phyloP scores from a whole-genome alignment of 192 early-diverging fungal species.

The Coemansia sp. region DNA sequence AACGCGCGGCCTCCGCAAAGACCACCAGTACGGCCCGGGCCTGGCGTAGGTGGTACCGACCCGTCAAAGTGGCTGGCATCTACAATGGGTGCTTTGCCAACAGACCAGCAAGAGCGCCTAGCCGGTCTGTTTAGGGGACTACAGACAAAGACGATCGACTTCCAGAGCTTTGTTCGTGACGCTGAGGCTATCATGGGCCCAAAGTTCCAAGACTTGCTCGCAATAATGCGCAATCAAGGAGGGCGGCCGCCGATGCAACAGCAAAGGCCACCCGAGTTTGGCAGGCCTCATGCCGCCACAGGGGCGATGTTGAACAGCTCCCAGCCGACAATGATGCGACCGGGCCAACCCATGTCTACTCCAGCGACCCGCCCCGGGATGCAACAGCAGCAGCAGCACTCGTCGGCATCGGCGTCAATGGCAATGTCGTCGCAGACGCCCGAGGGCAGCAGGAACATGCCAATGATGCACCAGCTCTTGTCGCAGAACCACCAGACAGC shows the following conservation, averaged over 20 bases:
- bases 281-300: not conserved
- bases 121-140: conserved; percentile 44
- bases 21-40: conserved; percentile 21
- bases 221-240: conserved; percentile 41
- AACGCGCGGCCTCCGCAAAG: conserved; percentile 14
- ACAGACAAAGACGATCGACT: conserved; percentile 42
- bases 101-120: conserved; percentile 45
- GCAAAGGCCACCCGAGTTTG: conserved; percentile 9
- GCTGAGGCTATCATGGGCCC: conserved; percentile 49
- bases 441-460: conserved; percentile 18
- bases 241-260: conserved; percentile 13
- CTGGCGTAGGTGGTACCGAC: conserved; percentile 16
- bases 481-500: conserved; percentile 16
- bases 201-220: conserved; percentile 48
- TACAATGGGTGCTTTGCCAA: conserved; percentile 45
- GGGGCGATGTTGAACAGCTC: not conserved
- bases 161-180: conserved; percentile 37
- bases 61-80: conserved; percentile 45
- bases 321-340: conserved; percentile 12
- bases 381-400: not conserved
- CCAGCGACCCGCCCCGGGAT: conserved; percentile 20
- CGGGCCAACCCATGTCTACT: conserved; percentile 11
- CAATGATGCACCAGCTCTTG: conserved; percentile 28
- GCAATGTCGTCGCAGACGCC: conserved; percentile 2
- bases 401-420: conserved; percentile 14